Conservation (phyloP, 441 rosid genomes). For the Populus hybrid region DNA sequence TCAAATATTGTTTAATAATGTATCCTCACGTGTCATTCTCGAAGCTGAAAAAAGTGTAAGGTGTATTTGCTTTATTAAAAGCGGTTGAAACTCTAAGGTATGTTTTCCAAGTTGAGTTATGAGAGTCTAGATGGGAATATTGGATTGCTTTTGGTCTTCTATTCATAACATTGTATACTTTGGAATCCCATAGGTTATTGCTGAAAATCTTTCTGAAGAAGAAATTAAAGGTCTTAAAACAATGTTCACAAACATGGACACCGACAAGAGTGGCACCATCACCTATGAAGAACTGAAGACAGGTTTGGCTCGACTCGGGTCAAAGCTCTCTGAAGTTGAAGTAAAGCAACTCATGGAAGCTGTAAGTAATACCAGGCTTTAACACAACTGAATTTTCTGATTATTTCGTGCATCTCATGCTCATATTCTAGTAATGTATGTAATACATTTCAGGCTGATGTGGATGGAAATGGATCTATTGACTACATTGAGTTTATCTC, state of each 20-base stretch:
- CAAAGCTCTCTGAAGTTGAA: slow-evolving; percentile 83
- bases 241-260: slow-evolving; percentile 85
- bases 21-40: neutral
- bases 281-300: slow-evolving; percentile 88
- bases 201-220: slow-evolving; percentile 81
- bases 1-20: neutral
- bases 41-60: neutral
- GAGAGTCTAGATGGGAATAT: neutral
- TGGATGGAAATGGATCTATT: slow-evolving; percentile 89
- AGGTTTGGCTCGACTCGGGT: slow-evolving; percentile 84
- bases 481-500: slow-evolving; percentile 95
- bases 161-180: neutral
- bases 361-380: slow-evolving; percentile 35
- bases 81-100: too few species aligned
- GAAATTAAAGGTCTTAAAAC: slow-evolving; percentile 92
- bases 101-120: neutral
- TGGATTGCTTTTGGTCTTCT: neutral
- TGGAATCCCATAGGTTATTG: slow-evolving; percentile 62
- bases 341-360: slow-evolving; percentile 97
- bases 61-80: neutral
- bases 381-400: neutral
- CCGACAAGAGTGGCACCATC: slow-evolving; percentile 88
- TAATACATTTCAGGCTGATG: slow-evolving; percentile 70
- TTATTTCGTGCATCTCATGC: slow-evolving; percentile 8
- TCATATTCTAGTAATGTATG: neutral